Base-by-base conservation (phyloP, 305 asterid species). In the Rubia tinctorum region DNA sequence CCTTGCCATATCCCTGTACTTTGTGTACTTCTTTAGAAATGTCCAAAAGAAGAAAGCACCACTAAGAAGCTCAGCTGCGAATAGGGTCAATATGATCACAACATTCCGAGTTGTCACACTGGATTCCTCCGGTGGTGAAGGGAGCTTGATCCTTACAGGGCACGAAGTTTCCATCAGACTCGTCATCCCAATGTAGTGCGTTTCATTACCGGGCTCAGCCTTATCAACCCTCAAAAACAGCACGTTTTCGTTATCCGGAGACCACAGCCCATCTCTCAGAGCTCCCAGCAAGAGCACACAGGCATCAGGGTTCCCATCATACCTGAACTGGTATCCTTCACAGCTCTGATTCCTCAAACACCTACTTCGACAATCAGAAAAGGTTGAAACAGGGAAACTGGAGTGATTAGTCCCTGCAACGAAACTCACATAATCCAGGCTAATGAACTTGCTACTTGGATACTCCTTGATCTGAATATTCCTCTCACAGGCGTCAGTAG, bases 1-100 rank as follows among this genome's bases (percentile, higher is more conserved):
- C 84, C 92, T 83, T 2, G 98, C 97, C 96, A 93, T 91, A 71
- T 93, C 95, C 87, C 97, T 83, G 27, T 89, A 89, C 90, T 89
- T 89, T 7, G 82, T 85, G 65, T 93, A 93, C 89, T 88, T 89
- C 73, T 87, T 89, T 30, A 91, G 69, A 72, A 93, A 88, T 5
- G 93, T 78, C 96, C 96, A 87, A 74, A 93, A 88, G 87, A 89
- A 91, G 76, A 85, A 82, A 27, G 83, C 84, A 8, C 95, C 98
- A 80, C 90, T 80, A 4, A 93, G 76, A n/a, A 93, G 88, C 90
- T 89, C 98, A 25, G 92, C 96, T 42, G 83, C 88, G 74, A 92
- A 88, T 18, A 92, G 66, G 10, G 93, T 74, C 43, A 87, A 76
- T 42, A 90, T 80, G 43, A 92, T 86, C 66, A 66, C 86, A 10